Base-by-base conservation (phyloP, 192 early-diverging fungal genomes). In the Coemansia sp. region DNA sequence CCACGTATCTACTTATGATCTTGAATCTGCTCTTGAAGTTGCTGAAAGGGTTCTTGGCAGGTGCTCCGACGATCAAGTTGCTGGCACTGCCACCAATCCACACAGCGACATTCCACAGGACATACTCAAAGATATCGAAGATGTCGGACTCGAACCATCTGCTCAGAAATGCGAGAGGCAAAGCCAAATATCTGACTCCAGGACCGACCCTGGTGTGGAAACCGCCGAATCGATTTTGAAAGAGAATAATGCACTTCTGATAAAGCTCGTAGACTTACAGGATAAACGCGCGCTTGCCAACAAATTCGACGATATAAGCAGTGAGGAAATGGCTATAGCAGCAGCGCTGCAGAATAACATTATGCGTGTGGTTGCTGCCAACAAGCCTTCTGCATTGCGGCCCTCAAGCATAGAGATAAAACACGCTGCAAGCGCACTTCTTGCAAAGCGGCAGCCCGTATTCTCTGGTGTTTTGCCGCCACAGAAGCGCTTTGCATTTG, bases 381-480 rank as follows among this genome's bases (percentile, higher is more conserved):
- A 64, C 23, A 15, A 52, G 5, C 79, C 79, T 1, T n/a, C 55
- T 0, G 59, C 62, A 23, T 37, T 75, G 25, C 73, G 73, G 4
- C 73, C 74, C 29, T 56, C 72, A 2, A 40, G n/a, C 12, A 60
- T 57, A 7, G 72, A 74, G 57, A 81, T 81, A 46, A 63, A 75
- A 26, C 63, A 66, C 10, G 73, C 72, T 1, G 69, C 66, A 12
- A 43, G 46, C 10, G 23, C 65, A 58, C 69, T 81, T 9, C 58
- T 81, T 9, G 63, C 63, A 20, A 63, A 64, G 29, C 40, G 25
- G 45, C 30, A 59, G 21, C 48, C 40, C 4, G 59, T 69, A 20
- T 81, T 69, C 39, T 63, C 70, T 2, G 79, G 79, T 35, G 75
- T 74, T 2, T 55, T 81, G 73, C 73, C 70, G 59, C 74, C 73